Evolutionary conservation across 331 rosid genomes (phyloP).

Genomic region (Arachis monticola): DNA sequence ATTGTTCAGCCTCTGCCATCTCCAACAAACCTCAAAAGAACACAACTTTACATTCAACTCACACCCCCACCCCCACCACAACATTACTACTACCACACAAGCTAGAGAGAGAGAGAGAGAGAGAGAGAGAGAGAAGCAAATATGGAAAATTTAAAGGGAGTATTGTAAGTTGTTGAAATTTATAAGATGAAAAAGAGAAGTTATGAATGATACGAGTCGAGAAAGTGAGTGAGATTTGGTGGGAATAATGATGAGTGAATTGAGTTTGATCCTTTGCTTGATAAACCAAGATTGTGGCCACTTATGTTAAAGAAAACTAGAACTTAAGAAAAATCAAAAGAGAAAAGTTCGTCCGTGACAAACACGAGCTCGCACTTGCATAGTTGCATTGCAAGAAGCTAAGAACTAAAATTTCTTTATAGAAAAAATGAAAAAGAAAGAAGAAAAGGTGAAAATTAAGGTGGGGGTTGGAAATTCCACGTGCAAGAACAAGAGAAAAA

Average conservation of each 20-base stretch:
- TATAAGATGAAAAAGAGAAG: background rate
- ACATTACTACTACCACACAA: constrained; percentile 26
- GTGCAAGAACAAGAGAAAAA: constrained; percentile 28
- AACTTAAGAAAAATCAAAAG: background rate
- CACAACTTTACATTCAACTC: constrained; percentile 22
- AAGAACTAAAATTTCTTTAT: too few species aligned
- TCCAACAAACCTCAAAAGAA: constrained; percentile 34
- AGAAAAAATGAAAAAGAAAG: background rate
- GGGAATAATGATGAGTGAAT: constrained; percentile 42
- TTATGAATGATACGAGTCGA: constrained; percentile 1
- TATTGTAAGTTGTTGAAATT: constrained; percentile 27
- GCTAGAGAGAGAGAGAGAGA: constrained; percentile 13
- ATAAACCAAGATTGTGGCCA: constrained; percentile 49
- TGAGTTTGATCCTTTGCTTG: constrained; percentile 61
- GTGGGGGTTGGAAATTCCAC: constrained; percentile 46
- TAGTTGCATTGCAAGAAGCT: background rate
- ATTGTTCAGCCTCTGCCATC: constrained; percentile 43
- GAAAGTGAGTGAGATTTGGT: constrained; percentile 27
- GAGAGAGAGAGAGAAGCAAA: constrained; percentile 16
- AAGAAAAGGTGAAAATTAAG: constrained; percentile 46
- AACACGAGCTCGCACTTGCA: constrained; percentile 31
- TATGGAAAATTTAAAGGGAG: constrained; percentile 28
- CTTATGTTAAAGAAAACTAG: constrained; percentile 24
- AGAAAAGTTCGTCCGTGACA: constrained; percentile 34
- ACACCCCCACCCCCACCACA: constrained; percentile 40